These are phyloP conservation scores for Lycium barbarum DNA, from an alignment of 257 asterid species.

Conservation along the genomic window DNA sequence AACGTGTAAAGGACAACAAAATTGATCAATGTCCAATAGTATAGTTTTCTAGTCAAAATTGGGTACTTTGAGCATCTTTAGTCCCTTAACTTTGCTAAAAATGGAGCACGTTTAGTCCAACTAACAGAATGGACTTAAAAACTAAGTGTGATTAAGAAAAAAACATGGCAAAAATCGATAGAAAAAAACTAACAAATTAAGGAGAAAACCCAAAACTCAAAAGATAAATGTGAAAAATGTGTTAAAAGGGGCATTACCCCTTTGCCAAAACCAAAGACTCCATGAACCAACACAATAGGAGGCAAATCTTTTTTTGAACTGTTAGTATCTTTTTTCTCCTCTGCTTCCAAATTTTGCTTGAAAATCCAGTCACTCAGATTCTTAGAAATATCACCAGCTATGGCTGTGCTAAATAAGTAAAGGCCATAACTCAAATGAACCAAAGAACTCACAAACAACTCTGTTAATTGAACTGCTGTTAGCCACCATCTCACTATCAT, in stretches of 20 bases:
- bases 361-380: conserved; percentile 58
- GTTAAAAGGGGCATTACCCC: conserved; percentile 60
- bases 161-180: no score
- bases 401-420: conserved; percentile 86
- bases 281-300: conserved; percentile 93
- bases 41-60: no score
- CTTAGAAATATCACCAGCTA: conserved; percentile 86
- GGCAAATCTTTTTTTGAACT: conserved; percentile 66
- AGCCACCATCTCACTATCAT: conserved; percentile 77
- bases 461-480: conserved; percentile 61
- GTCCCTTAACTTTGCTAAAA: no score
- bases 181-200: no score
- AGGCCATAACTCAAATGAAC: conserved; percentile 86
- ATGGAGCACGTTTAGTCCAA: no score
- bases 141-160: no score
- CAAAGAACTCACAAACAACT: conserved; percentile 68
- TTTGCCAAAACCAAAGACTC: conserved; percentile 96
- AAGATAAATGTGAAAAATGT: not conserved
- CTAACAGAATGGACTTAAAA: no score
- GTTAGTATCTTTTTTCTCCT: conserved; percentile 43
- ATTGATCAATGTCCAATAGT: not conserved
- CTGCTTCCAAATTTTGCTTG: conserved; percentile 61
- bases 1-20: rapidly evolving
- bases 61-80: no score
- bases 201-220: not conserved